Base-by-base conservation (phyloP, 768 basidiomycete species). In the Brasilioporus rufonigricans region DNA sequence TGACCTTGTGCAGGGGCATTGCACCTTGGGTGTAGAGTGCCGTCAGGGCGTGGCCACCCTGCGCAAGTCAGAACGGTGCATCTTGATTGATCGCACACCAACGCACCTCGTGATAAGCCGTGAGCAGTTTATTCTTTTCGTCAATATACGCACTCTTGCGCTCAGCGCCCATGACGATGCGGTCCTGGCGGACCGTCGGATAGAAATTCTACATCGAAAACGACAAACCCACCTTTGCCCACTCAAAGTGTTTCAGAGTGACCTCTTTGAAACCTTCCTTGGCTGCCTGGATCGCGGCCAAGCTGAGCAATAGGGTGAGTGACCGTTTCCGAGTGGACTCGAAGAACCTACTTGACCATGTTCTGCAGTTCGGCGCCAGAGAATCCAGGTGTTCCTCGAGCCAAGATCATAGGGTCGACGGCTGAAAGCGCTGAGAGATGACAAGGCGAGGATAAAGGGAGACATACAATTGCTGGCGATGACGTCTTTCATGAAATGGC, bases 351-450 rank as follows among this genome's bases (percentile, higher is more conserved):
- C 86, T 99, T 99, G 63, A 98, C 89, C 81, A 98, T 84, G 69
- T 98, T 98, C 69, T 98, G 92, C 35, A 98, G 70, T 74, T 98
- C 96, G 19, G 96, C 96, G 38, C 97, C 97, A 46, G 93, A 95
- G 76, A 99, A 97, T 3, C 96, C 96, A 9, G 95, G 84, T 13
- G 94, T 97, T 4, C 93, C 96, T 59, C 96, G 84, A 38, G 97
- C 97, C 61, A 99, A 78, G 59, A 93, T 78, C 71, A 83, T 90
- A 1, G 89, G 78, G 65, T 99, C 95, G 47, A 93, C 88, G 64
- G 87, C 91, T 84, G 61, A 44, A 26, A 13, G 50, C 4, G 43
- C 36, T 36, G 26, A 44, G 45, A 54, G 12, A 52, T 9, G 21
- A 44, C 14, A 45, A 10, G 18, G 19, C 27, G 39, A 41, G 26